Evolutionary conservation across 352 stramenopile species (phyloP).

Genomic region (Phytophthora cajani): DNA sequence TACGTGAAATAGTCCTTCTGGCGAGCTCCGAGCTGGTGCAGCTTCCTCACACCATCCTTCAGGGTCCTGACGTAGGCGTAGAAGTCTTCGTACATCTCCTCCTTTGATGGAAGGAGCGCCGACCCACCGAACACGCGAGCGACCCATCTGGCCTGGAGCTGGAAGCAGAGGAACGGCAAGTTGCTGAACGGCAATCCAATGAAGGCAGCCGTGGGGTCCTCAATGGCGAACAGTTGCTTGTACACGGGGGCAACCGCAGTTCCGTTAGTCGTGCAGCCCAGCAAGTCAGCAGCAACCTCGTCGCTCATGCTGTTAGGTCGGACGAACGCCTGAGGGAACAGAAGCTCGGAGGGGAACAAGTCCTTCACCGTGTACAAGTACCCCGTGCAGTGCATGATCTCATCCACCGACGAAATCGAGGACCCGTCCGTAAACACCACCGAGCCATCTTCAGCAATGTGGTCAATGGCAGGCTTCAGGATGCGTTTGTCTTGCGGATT

Average conservation of each 20-base stretch:
- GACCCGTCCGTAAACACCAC: conserved; percentile 70
- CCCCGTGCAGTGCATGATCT: conserved; percentile 83
- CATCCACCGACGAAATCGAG: conserved; percentile 54
- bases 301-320: conserved; percentile 29
- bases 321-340: conserved; percentile 49
- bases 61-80: conserved; percentile 50
- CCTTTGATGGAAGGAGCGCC: conserved; percentile 54
- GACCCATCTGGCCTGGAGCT: conserved; percentile 80
- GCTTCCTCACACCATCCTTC: conserved; percentile 55
- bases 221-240: conserved; percentile 82
- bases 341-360: conserved; percentile 50
- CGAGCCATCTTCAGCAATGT: conserved; percentile 53
- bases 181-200: conserved; percentile 80
- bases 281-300: conserved; percentile 39
- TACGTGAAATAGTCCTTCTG: conserved; percentile 67
- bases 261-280: conserved; percentile 36
- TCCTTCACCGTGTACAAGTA: conserved; percentile 74
- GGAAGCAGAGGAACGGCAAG: conserved; percentile 81
- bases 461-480: conserved; percentile 65
- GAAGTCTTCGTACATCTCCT: conserved; percentile 77
- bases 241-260: conserved; percentile 69
- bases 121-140: conserved; percentile 59
- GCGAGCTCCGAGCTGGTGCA: conserved; percentile 69
- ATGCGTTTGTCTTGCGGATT: conserved; percentile 44
- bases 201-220: conserved; percentile 76